Evolutionary conservation across 1,284 basidiomycete genomes (phyloP), one percentile per base, ranked within the genome.

Genomic region (Melampsora occidentalis): DNA sequence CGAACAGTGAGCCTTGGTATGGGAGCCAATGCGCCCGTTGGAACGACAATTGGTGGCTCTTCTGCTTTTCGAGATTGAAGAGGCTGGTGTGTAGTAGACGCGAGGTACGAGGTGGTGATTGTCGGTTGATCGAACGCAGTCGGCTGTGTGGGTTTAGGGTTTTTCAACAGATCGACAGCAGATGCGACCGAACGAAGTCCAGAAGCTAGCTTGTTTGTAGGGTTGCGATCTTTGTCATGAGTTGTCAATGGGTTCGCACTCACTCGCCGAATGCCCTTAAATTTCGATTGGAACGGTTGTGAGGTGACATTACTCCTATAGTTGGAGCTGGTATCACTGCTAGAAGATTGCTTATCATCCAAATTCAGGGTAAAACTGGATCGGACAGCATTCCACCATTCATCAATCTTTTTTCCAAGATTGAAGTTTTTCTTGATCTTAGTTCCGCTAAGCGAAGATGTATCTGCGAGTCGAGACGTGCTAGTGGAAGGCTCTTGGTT

Each of bases 401-500:
- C 84, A 78, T 85, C 84, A 81, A 85, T 84, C 78, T 85, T 85
- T 49, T 78, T 81, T 33, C 83, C 83, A 49, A 85, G 72, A 35
- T 66, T 77, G 33, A 77, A 77, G 35, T 83, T 83, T 79, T 83
- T 83, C 80, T 83, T 84, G 59, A 91, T 89, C 80, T 91, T 92
- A 1, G 77, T 42, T 18, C 68, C 48, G 31, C 25, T 48, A 64
- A 61, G 14, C 14, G 65, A 67, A 10, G 22, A 22, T 25, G 35
- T 5, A n/a, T 35, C 33, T 48, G 31, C 65, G 31, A 76, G 31
- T 28, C n/a, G 48, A 33, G 49, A 35, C 46, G 66, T 68, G 71
- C 59, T 59, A 22, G 64, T 65, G 14, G 66, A 20, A 64, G 18
- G n/a, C 18, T 28, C 39, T 4, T 51, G 48, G 14, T 46, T 12